Evolutionary conservation across 2,329 filamentous ascomycete species (phyloP).

Genomic region (Parastagonospora avenae): DNA sequence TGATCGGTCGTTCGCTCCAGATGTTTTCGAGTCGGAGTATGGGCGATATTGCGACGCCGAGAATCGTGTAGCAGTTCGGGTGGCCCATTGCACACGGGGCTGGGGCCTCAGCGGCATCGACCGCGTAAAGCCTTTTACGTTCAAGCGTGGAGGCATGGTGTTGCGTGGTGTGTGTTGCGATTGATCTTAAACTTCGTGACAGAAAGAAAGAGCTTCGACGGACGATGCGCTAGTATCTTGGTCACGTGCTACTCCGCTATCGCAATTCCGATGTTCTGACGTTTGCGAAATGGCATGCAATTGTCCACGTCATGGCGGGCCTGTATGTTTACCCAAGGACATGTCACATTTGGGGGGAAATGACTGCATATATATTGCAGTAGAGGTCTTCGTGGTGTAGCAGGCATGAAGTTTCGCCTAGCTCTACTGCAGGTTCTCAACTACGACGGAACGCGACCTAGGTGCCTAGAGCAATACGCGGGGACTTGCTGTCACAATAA

Average conservation of each 20-base stretch:
- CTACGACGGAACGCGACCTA: too few species aligned
- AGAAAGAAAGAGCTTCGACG: background rate
- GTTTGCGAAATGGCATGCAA: background rate
- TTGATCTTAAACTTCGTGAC: background rate
- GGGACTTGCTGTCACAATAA: too few species aligned
- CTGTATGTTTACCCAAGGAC: background rate
- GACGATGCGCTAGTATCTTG: background rate
- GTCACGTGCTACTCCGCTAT: conserved; percentile 1
- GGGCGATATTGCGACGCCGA: conserved; percentile 35
- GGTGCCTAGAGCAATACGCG: too few species aligned
- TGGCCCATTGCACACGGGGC: conserved; percentile 35
- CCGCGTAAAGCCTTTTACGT: conserved; percentile 35
- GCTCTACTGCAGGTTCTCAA: too few species aligned
- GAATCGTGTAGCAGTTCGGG: conserved; percentile 24
- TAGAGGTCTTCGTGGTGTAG: too few species aligned
- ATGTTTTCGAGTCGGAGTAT: conserved; percentile 39
- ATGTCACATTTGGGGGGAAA: background rate
- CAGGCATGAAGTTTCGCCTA: too few species aligned
- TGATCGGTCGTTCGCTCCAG: conserved; percentile 37
- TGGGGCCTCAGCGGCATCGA: conserved; percentile 41
- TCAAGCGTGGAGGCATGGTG: conserved; percentile 48
- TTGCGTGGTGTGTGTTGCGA: conserved; percentile 14
- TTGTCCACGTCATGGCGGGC: background rate
- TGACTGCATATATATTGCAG: background rate
- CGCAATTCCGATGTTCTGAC: background rate